Percentiles rank a stretch among this genome's conserved stretches.
phyloP scores from a whole-genome alignment of 257 asterid species.

The Dorcoceras hygrometricum region DNA sequence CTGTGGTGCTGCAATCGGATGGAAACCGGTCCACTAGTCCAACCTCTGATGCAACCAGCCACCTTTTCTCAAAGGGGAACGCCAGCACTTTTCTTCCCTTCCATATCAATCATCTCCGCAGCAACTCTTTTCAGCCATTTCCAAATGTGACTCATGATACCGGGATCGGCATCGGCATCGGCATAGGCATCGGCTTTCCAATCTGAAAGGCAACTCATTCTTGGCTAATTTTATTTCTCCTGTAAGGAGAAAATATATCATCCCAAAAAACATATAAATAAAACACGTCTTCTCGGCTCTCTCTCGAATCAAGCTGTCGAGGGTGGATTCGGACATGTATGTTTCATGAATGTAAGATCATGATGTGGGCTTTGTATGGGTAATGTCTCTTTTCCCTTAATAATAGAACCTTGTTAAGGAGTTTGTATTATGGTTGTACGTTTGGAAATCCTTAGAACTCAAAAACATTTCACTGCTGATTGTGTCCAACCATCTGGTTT shows the following conservation, averaged over 20 bases:
- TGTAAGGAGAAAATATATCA: background rate
- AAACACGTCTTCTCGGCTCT: background rate
- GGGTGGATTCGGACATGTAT: background rate
- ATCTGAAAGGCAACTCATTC: constrained; percentile 72
- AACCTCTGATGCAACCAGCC: constrained; percentile 33
- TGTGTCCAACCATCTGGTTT: too few species aligned
- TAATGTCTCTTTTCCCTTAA: background rate
- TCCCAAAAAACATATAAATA: background rate
- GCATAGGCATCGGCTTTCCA: constrained; percentile 27
- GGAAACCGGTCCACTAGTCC: constrained; percentile 34
- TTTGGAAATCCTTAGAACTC: background rate
- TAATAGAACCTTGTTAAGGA: background rate
- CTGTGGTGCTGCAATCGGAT: constrained; percentile 50
- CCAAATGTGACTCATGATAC: constrained; percentile 36
- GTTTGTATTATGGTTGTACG: background rate
- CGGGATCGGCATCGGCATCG: constrained; percentile 38
- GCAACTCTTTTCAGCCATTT: constrained; percentile 29
- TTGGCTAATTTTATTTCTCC: constrained; percentile 52
- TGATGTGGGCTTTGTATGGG: background rate
- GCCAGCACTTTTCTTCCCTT: constrained; percentile 31
- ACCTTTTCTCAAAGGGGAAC: constrained; percentile 12
- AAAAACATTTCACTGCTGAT: background rate
- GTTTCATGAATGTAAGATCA: background rate
- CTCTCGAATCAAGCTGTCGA: background rate
- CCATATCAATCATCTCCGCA: constrained; percentile 31